These are phyloP conservation scores for Paspalum vaginatum DNA, from an alignment of 176 grass and related monocot species.

Conservation along the genomic window DNA sequence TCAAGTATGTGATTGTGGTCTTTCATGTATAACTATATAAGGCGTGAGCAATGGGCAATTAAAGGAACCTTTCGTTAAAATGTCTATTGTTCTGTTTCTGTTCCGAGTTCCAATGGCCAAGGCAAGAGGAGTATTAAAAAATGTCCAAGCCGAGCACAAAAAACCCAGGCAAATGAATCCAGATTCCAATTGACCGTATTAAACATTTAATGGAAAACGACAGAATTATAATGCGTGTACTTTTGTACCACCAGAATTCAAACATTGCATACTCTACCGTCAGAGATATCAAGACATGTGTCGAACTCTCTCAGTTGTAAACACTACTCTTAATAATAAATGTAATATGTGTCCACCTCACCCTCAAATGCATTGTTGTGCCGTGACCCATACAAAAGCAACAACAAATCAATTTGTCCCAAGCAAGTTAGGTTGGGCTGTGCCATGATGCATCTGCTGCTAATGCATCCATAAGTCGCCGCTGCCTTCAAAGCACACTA, in stretches of 20 bases:
- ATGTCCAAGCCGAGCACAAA: background rate
- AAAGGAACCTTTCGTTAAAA: background rate
- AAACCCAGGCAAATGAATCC: conserved; percentile 1
- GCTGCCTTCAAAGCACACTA: background rate
- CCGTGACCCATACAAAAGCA: background rate
- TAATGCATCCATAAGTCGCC: background rate
- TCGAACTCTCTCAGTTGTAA: background rate
- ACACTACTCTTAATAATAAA: background rate
- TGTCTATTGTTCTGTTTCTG: conserved; percentile 11
- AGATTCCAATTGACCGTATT: background rate
- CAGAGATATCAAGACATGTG: background rate
- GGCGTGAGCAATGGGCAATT: background rate
- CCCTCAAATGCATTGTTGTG: background rate
- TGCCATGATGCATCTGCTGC: background rate
- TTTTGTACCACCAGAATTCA: background rate
- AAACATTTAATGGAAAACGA: background rate
- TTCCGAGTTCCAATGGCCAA: background rate
- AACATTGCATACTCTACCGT: background rate
- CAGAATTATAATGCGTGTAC: background rate
- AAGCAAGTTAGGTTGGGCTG: background rate
- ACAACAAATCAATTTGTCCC: background rate
- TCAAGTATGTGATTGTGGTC: conserved; percentile 15
- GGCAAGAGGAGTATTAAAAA: background rate
- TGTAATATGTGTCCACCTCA: background rate
- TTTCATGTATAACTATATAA: background rate